Base-by-base conservation (phyloP, 1,139 yeast species). In the Taphrina pruni region DNA sequence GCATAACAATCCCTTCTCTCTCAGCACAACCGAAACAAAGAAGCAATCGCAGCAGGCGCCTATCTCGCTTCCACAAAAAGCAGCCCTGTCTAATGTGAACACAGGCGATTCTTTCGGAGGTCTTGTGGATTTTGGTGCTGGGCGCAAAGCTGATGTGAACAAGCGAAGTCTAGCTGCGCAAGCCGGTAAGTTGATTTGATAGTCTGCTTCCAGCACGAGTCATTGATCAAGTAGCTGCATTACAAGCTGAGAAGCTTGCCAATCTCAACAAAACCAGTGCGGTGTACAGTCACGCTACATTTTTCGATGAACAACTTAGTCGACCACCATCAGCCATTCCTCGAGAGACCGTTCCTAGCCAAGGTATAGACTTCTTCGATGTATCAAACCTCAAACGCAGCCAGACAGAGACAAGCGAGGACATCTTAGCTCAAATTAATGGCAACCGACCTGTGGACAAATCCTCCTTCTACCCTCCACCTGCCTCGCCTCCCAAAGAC, bases 341-440 rank as follows among this genome's bases (percentile, higher is more conserved):
- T 14, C 48, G 20, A 17, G 20, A 45, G 20, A 45, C n/a, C 48
- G n/a, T 14, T 7, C n/a, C 48, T 12, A 45, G 20, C 9, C 20
- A 45, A 7, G 48, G 21, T 1, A 45, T 45, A 17, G 48, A 48
- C 26, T 14, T 20, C n/a, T 36, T 64, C 8, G 38, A 12, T 32
- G 51, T 38, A 26, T 17, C 62, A 9, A 43, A 32, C 14, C n/a
- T 64, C 35, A 32, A 50, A n/a, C 43, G 46, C 17, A 64, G 60
- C 26, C 54, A 64, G 6, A 64, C 67, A 6, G 67, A 64, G 55
- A 55, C 67, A 6, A 64, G 61, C n/a, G 67, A 64, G 7, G 67
- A 64, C 43, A 48, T 64, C 12, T 32, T 64, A 21, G 67, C 67
- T 32, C 54, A 45, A 21, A 64, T 64, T 56, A 64, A 64, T 46